Base-by-base conservation (phyloP, 202 grass and related monocot species). In the Dendrocalamus latiflorus region DNA sequence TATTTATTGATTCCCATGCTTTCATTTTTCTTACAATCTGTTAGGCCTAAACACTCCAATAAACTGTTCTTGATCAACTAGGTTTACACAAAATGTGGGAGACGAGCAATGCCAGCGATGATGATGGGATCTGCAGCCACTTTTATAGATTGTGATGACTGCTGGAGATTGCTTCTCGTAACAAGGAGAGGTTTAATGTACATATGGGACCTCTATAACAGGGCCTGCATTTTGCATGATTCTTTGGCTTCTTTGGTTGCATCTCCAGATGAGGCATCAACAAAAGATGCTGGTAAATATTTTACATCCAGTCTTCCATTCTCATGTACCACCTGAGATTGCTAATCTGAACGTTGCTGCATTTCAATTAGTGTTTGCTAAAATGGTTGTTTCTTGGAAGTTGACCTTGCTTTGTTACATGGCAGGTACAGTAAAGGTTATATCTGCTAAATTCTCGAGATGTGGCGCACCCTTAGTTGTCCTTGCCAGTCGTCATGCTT, bases 71-170 rank as follows among this genome's bases (percentile, higher is more conserved):
- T 43, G 30, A 86, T 87, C 84, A 28, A 75, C 68, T 84, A 99
- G 96, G 91, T 99, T 72, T 99, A 99, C 78, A 99, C 93, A 72
- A 90, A 76, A 78, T 93, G 93, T 58, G 96, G 96, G 59, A 92
- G 93, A 68, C 90, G 96, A 84, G 84, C 90, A 79, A 91, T 99
- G 85, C 96, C 96, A 25, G 89, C 81, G 21, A 89, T 99, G 91
- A 93, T 99, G 93, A 87, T 95, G 87, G 96, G 96, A 28, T 99
- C 96, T 54, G 74, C 88, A 71, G 93, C 93, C 2, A 33, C 92
- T 78, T 99, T 95, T 88, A 93, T 99, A 68, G 96, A 99, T 47
- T 99, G 96, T 72, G 89, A 99, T 2, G 87, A 93, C 73, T 87
- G 85, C 67, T 99, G 96, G 96, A 91, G 90, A 75, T 76, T 99